Percentiles rank a stretch among this genome's conserved stretches.
Evolutionary conservation across 2,329 filamentous ascomycete species (phyloP).

Genomic region (Fusarium algeriense): DNA sequence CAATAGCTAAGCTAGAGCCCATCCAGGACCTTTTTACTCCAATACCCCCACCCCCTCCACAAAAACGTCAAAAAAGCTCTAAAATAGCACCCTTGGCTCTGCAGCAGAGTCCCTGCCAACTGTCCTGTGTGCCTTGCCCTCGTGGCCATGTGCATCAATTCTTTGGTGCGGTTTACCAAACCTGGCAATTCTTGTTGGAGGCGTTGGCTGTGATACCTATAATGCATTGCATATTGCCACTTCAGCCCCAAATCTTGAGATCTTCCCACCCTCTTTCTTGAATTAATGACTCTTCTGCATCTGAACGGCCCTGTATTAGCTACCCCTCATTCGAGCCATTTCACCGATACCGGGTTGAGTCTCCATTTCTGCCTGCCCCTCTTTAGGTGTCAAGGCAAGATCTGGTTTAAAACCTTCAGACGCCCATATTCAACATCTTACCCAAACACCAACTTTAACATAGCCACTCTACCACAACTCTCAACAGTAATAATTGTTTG

Average conservation of each 20-base stretch:
- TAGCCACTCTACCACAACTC: not conserved
- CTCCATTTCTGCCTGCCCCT: conserved; percentile 41
- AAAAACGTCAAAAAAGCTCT: conserved; percentile 7
- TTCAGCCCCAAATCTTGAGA: conserved; percentile 27
- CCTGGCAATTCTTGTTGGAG: conserved; percentile 3
- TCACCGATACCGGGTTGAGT: conserved; percentile 39
- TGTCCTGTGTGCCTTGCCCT: conserved; percentile 35
- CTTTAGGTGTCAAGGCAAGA: conserved; percentile 29
- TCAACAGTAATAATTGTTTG: not conserved
- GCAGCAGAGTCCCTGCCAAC: conserved; percentile 30
- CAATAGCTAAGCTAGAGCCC: not conserved
- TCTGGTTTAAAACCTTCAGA: conserved; percentile 29
- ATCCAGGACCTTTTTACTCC: conserved; percentile 2
- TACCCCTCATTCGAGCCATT: conserved; percentile 5
- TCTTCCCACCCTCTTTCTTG: conserved; percentile 33
- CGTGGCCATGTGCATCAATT: conserved; percentile 29
- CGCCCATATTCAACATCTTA: conserved; percentile 21
- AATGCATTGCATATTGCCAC: conserved; percentile 31
- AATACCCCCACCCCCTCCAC: conserved; percentile 30
- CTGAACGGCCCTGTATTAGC: conserved; percentile 1
- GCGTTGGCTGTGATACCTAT: not conserved
- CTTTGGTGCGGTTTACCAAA: conserved; percentile 10
- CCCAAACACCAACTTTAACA: not conserved
- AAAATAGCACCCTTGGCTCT: conserved; percentile 25
- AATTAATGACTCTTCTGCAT: conserved; percentile 27